These are phyloP conservation scores for Psophocarpus tetragonolobus DNA, from an alignment of 306 rosid genomes.

Conservation along the genomic window DNA sequence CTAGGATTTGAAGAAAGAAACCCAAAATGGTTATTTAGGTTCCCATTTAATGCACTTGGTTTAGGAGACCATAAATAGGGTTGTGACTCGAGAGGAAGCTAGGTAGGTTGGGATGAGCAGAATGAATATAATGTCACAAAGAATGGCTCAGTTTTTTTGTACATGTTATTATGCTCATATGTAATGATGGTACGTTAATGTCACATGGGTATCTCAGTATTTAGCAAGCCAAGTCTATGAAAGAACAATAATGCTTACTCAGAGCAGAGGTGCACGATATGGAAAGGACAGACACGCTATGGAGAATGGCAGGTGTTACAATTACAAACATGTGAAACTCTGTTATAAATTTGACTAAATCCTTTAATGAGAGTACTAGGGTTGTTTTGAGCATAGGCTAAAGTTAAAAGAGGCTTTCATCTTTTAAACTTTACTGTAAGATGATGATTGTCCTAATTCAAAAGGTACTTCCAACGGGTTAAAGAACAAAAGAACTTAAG, in stretches of 20 bases:
- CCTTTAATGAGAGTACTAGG: background rate
- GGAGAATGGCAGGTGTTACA: background rate
- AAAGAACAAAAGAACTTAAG: no score
- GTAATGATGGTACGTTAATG: conserved; percentile 8
- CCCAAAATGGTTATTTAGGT: conserved; percentile 43
- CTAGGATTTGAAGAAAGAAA: conserved; percentile 41
- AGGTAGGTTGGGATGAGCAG: conserved; percentile 67
- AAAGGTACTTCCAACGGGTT: background rate
- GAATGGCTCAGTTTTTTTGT: conserved; percentile 36
- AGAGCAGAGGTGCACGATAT: conserved; percentile 13
- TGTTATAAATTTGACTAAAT: background rate
- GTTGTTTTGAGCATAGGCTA: background rate
- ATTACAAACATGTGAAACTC: background rate
- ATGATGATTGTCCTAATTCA: background rate
- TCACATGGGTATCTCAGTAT: conserved; percentile 28
- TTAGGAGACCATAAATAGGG: conserved; percentile 43
- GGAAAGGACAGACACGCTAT: conserved; percentile 20
- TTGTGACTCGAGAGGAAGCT: conserved; percentile 38
- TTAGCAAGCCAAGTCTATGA: background rate
- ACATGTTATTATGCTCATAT: background rate
- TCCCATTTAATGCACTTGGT: conserved; percentile 59
- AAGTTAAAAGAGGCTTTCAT: background rate
- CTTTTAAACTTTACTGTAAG: background rate
- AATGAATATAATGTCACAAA: conserved; percentile 68
- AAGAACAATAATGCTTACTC: conserved; percentile 11